These are phyloP conservation scores for Prosopis cineraria DNA, from an alignment of 306 rosid species.

Conservation along the genomic window DNA sequence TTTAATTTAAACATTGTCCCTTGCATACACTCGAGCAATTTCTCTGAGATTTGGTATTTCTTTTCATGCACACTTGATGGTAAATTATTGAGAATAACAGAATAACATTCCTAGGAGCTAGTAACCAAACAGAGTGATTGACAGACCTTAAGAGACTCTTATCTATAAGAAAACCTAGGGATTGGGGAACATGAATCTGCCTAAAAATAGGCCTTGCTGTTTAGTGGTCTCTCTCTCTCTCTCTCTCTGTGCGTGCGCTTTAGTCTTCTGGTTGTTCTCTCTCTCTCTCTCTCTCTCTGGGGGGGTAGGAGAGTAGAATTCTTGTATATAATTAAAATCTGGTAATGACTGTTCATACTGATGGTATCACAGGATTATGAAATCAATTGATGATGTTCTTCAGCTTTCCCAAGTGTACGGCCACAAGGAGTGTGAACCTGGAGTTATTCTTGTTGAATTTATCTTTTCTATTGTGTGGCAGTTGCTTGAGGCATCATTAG, in stretches of 20 bases:
- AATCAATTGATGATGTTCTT: conserved; percentile 77
- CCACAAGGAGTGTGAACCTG: conserved; percentile 66
- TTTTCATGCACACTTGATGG: conserved; percentile 16
- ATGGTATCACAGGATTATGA: conserved; percentile 73
- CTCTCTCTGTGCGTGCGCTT: no score
- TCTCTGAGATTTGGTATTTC: conserved; percentile 1
- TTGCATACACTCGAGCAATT: conserved; percentile 16
- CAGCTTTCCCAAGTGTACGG: conserved; percentile 72
- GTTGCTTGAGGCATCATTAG: conserved; percentile 87
- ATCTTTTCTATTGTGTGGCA: conserved; percentile 78
- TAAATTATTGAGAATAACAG: not conserved
- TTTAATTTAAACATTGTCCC: conserved; percentile 15
- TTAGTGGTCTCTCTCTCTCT: conserved; percentile 17
- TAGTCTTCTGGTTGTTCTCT: not conserved
- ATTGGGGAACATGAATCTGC: conserved; percentile 15
- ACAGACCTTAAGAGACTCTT: not conserved
- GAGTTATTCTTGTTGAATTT: conserved; percentile 78
- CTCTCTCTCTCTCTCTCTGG: not conserved
- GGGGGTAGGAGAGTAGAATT: not conserved
- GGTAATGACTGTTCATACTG: conserved; percentile 33
- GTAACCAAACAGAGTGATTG: not conserved
- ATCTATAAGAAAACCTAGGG: not conserved
- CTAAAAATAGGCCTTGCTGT: not conserved
- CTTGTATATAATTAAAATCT: conserved; percentile 25
- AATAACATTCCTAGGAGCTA: conserved; percentile 10